A percentile compares a stretch with the other conserved stretches of the same genome.
phyloP scores from a whole-genome alignment of 2,329 filamentous ascomycete genomes.

The Botryotinia convoluta region DNA sequence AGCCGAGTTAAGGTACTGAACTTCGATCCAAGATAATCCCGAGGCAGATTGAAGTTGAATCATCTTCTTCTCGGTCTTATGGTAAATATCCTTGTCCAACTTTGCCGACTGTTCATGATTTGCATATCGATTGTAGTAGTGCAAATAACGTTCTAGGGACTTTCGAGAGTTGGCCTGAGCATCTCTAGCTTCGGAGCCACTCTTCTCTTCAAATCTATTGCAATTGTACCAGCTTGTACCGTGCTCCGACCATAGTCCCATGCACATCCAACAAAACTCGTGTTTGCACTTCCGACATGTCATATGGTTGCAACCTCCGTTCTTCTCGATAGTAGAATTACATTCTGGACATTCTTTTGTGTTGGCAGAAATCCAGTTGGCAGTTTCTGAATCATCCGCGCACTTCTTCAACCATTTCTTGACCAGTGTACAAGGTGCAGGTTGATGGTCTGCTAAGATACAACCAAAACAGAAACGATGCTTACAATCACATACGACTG shows the following conservation, averaged over 20 bases:
- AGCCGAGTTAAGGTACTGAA: conserved; percentile 91
- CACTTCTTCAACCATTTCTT: conserved; percentile 98
- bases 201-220: conserved; percentile 96
- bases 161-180: conserved; percentile 88
- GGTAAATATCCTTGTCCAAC: conserved; percentile 91
- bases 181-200: conserved; percentile 82
- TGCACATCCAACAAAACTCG: conserved; percentile 99
- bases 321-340: conserved; percentile 97
- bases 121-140: conserved; percentile 98
- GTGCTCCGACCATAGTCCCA: conserved; percentile 98
- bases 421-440: conserved; percentile 84
- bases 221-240: conserved; percentile 99
- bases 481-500: conserved; percentile 80
- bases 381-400: conserved; percentile 95
- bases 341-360: conserved; percentile 98
- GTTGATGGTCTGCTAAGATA: conserved; percentile 84
- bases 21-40: conserved; percentile 98
- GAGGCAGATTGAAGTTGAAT: conserved; percentile 89
- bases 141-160: conserved; percentile 90
- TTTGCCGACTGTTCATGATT: conserved; percentile 98
- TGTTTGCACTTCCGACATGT: conserved; percentile 94
- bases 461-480: conserved; percentile 96
- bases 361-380: conserved; percentile 99
- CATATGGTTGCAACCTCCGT: conserved; percentile 97
- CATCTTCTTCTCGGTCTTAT: conserved; percentile 99